A percentile compares a stretch with the other conserved stretches of the same genome.
phyloP scores from a whole-genome alignment of 768 basidiomycete species.

The Trametes punicea region DNA sequence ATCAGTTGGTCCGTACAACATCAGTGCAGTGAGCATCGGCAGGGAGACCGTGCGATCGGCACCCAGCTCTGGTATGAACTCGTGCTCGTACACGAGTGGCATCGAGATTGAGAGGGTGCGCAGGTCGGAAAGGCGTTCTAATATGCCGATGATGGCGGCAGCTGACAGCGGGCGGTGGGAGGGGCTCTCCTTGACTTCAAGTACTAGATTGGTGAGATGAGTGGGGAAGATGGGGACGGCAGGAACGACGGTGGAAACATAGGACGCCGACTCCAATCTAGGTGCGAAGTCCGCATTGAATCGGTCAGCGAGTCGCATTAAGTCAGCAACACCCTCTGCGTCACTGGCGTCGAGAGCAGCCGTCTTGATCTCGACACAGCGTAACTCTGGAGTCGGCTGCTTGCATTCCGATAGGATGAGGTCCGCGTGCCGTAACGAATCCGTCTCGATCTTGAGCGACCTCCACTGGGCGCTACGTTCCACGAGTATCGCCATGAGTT shows the following conservation, averaged over 20 bases:
- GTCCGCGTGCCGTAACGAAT: constrained; percentile 37
- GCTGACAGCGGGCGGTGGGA: constrained; percentile 23
- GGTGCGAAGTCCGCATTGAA: constrained; percentile 21
- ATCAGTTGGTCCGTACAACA: constrained; percentile 31
- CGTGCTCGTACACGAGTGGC: constrained; percentile 27
- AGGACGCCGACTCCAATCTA: constrained; percentile 10
- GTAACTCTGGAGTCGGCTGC: constrained; percentile 34
- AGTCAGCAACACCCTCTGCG: constrained; percentile 4
- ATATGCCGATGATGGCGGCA: constrained; percentile 23
- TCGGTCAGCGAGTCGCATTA: constrained; percentile 3
- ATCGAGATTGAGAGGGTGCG: constrained; percentile 40
- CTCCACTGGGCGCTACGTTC: constrained; percentile 42
- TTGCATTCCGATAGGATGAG: constrained; percentile 38
- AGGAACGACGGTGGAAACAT: constrained; percentile 20
- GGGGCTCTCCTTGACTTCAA: constrained; percentile 19
- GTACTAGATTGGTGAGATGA: constrained; percentile 18
- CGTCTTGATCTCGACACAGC: constrained; percentile 29
- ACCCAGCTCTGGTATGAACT: constrained; percentile 22
- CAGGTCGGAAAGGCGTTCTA: constrained; percentile 42
- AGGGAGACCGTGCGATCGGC: constrained; percentile 21
- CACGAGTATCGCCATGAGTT: constrained; percentile 41
- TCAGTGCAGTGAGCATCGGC: constrained; percentile 30
- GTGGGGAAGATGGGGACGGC: constrained; percentile 31
- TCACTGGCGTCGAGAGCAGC: constrained; percentile 9
- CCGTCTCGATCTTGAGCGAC: constrained; percentile 39